Conservation (phyloP, 1,139 yeast species). For the Lodderomyces parapsilosis region DNA sequence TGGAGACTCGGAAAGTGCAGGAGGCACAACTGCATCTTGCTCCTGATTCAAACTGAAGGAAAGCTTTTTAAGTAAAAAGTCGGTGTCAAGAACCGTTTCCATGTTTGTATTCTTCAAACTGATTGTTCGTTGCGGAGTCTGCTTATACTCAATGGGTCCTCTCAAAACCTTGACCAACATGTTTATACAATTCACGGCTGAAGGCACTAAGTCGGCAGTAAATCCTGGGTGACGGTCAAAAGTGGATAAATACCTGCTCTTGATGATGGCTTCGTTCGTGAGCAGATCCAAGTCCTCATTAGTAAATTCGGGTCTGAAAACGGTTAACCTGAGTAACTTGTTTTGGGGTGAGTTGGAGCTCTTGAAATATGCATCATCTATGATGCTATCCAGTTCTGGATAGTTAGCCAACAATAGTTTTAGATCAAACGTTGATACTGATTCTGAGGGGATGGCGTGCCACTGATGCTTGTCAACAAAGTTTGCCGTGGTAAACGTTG, state of each 20-base stretch:
- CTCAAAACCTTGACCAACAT: conserved; percentile 59
- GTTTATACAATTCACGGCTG: conserved; percentile 52
- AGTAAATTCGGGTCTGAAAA: conserved; percentile 33
- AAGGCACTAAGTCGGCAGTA: conserved; percentile 41
- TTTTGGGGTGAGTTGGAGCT: conserved; percentile 24
- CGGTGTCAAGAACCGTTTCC: conserved; percentile 55
- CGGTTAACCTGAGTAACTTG: conserved; percentile 34
- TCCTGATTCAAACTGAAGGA: conserved; percentile 42
- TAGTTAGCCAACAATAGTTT: conserved; percentile 13
- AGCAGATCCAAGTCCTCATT: conserved; percentile 22
- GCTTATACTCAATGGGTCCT: conserved; percentile 54
- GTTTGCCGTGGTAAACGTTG: conserved; percentile 22
- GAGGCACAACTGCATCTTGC: conserved; percentile 56
- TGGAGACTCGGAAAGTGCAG: conserved; percentile 35
- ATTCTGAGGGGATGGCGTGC: conserved; percentile 28
- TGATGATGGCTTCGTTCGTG: conserved; percentile 26
- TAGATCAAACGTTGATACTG: conserved; percentile 29
- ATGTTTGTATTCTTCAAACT: conserved; percentile 47
- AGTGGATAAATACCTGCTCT: conserved; percentile 27
- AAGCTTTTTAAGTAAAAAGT: conserved; percentile 47
- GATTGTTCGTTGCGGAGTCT: conserved; percentile 49
- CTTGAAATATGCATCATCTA: conserved; percentile 39
- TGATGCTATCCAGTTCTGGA: conserved; percentile 13
- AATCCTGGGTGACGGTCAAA: conserved; percentile 29
- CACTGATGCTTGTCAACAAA: conserved; percentile 34